phyloP scores from a whole-genome alignment of 345 rosid genomes.

The Cardamine resedifolia region DNA sequence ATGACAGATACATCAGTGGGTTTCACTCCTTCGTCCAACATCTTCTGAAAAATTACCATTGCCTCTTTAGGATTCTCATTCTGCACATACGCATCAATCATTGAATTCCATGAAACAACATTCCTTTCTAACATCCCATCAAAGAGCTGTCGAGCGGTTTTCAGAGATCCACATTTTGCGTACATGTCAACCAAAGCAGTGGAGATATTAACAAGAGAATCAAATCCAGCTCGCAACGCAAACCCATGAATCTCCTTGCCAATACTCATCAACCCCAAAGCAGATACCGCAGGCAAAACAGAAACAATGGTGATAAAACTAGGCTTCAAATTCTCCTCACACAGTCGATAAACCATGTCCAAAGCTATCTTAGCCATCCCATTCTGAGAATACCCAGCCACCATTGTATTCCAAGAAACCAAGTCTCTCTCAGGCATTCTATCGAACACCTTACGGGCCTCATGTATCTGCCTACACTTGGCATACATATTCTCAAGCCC shows the following conservation, averaged over 20 bases:
- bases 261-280: constrained; percentile 45
- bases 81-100: constrained; percentile 81
- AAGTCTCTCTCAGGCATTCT: constrained; percentile 82
- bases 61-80: constrained; percentile 65
- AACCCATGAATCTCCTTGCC: constrained; percentile 74
- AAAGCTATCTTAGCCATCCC: constrained; percentile 58
- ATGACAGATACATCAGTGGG: constrained; percentile 71
- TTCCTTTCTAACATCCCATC: constrained; percentile 54
- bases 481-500: constrained; percentile 70
- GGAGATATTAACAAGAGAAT: constrained; percentile 57
- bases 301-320: constrained; percentile 72
- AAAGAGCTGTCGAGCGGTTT: constrained; percentile 54
- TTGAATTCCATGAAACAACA: constrained; percentile 84
- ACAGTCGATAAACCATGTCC: constrained; percentile 59
- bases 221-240: constrained; percentile 58
- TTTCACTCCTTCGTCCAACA: constrained; percentile 66
- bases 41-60: constrained; percentile 49
- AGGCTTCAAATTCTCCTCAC: constrained; percentile 58
- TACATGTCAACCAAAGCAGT: constrained; percentile 81
- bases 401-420: constrained; percentile 82
- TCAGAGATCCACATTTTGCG: constrained; percentile 57
- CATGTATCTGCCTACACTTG: constrained; percentile 55
- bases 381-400: constrained; percentile 78
- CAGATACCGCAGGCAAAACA: constrained; percentile 65
- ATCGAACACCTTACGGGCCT: constrained; percentile 77